phyloP scores from a whole-genome alignment of 257 asterid genomes.

The Solanum sparsipilum region DNA sequence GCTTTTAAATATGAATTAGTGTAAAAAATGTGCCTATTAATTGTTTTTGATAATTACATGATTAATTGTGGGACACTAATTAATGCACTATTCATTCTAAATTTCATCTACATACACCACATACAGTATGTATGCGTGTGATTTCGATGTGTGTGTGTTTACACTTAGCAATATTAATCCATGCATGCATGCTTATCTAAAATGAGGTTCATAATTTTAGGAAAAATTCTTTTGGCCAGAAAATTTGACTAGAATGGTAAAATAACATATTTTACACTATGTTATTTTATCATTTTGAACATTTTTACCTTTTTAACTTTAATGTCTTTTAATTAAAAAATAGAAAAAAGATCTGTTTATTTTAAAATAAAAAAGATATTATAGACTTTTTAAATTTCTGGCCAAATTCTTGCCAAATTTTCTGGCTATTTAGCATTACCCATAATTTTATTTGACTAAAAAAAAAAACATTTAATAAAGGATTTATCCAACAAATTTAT shows the following conservation, averaged over 20 bases:
- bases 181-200: background rate
- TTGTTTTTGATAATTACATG: background rate
- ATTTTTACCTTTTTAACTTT: too few relatives aligned
- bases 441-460: background rate
- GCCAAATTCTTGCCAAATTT: too few relatives aligned
- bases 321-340: too few relatives aligned
- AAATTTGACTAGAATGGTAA: too few relatives aligned
- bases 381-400: too few relatives aligned
- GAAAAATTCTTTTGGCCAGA: too few relatives aligned
- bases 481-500: background rate
- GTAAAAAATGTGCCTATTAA: background rate
- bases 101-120: background rate
- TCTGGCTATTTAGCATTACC: too few relatives aligned
- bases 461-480: background rate
- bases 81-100: background rate
- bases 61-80: background rate
- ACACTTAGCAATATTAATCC: background rate
- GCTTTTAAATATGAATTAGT: constrained; percentile 13
- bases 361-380: too few relatives aligned
- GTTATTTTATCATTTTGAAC: too few relatives aligned
- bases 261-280: too few relatives aligned
- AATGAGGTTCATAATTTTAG: background rate
- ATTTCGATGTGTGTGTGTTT: background rate
- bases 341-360: accelerated
- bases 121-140: background rate